Base-by-base conservation (phyloP, 2,329 filamentous ascomycete genomes). In the Helminthosporium solani region DNA sequence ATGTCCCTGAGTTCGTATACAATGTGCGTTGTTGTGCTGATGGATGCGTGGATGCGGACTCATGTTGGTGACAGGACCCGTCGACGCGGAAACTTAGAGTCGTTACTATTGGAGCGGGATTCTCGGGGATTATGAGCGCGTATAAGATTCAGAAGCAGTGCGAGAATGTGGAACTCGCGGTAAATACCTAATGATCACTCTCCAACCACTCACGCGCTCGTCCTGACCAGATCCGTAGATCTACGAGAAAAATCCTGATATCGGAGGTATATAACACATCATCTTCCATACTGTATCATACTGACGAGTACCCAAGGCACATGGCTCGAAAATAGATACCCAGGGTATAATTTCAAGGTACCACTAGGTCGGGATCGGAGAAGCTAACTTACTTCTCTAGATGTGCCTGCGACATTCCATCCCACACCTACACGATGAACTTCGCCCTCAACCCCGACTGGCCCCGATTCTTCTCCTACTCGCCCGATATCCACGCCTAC, bases 401-500 rank as follows among this genome's bases (percentile, higher is more conserved):
- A 2, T 72, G 68, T 49, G 73, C 71, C 1, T 77, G 74, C 50
- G 73, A 77, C 49, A 68, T 77, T 9, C 74, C 75, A 0, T 68
- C 63, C 25, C 75, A 75, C 50, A 71, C 72, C 1, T 77, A 76
- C 54, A 73, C 70, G 0, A 71, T 70, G 51, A 69, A 68, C 42
- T 76, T 73, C 49, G 74, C 71, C 1, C 61, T 71, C 27, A 73
- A 75, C 40, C 72, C 73, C 1, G 74, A 77, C 50, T 77, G 74
- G 75, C 70, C 74, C 3, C 66, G 70, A 5, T 75, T 73, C 65
- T 76, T 74, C 55, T 73, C 71, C 7, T 72, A 73, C 52, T 68
- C 72, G 1, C 65, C 69, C 1, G 75, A 78, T 41, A 77, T 78
- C 44, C 73, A 72, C 60, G 67, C 70, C 35, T 79, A 79, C 48